Base-by-base conservation (phyloP, 371 early-diverging fungal species). In the Circinella minor region DNA sequence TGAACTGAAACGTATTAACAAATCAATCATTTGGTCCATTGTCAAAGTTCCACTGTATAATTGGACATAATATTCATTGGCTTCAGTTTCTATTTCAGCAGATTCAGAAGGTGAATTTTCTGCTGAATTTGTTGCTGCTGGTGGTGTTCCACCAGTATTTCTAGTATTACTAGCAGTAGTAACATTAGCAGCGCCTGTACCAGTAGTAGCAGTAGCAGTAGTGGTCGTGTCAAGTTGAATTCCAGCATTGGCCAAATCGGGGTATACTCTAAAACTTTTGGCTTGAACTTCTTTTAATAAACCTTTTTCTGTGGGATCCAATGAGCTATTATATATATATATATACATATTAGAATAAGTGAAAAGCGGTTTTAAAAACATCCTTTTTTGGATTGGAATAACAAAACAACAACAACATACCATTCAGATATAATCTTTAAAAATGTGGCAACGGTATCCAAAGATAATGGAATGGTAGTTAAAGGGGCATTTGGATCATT, bases 41-140 rank as follows among this genome's bases (percentile, higher is more conserved):
- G 89, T 76, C 38, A 94, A 77, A 57, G 94, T 91, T 9, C 92
- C 92, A 60, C 88, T 88, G 77, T 94, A 95, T 36, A 95, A 86
- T 11, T 86, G 84, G 71, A 93, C 92, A 72, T 90, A 95, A 69
- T 92, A 90, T 4, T 88, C 80, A 62, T 89, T 93, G 17, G 91
- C 92, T 72, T 93, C 92, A 34, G 91, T 89, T 70, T 95, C 95
- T 11, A 95, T 86, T 27, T 55, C 67, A 8, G 34, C 59, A 13
- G 57, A 57, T 14, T 27, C 57, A 13, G 57, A 20, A 57, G 18
- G 11, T 4, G 20, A 10, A 27, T 57, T 27, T 27, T 57, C 57
- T 11, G 57, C 27, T 2, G 27, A 27, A 27, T 27, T 34, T 27
- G 18, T 27, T 18, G 36, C 34, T 13, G 14, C 15, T 18, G 57